Base-by-base conservation (phyloP, 352 stramenopile genomes). In the Pythium aphanidermatum region DNA sequence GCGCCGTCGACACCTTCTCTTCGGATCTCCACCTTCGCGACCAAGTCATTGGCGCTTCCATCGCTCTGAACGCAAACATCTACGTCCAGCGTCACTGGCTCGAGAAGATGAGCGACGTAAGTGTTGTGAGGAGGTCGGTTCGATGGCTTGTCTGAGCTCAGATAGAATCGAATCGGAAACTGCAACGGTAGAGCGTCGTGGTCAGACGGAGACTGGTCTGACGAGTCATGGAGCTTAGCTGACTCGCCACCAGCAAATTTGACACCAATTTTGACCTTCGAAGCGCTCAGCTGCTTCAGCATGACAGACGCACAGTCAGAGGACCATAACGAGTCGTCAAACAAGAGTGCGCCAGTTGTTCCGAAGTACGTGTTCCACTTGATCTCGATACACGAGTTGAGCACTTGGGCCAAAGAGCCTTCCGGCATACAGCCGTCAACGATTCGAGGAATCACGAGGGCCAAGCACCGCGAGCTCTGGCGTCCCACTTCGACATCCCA, bases 331-430 rank as follows among this genome's bases (percentile, higher is more conserved):
- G 35, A 34, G 5, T 51, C 44, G n/a, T 59, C 35, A n/a, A 64
- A 55, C 14, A 48, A 34, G 14, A 64, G 17, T 7, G 21, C 21
- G 1, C 55, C 55, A 0, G 14, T 33, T 13, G 55, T 64, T 11
- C 49, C 49, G 44, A 64, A 64, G 39, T 64, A 64, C 27, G 55
- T 64, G 23, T 46, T 40, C 55, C 55, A 64, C 16, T 42, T 30
- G 10, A 64, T 17, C 7, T 43, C 38, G 2, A 64, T 19, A 9
- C 7, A 28, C 1, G 21, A 21, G 24, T 64, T 55, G 3, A 64
- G 30, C 12, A 46, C 16, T 25, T 45, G 44, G 7, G 28, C 44
- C 5, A 55, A 17, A 16, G 43, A 33, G 2, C 14, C 11, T 26
- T 11, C 25, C 0, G 25, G 14, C 9, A 46, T 8, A 11, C 12